phyloP scores from a whole-genome alignment of 2,329 filamentous ascomycete species.

The Fusarium miscanthi region DNA sequence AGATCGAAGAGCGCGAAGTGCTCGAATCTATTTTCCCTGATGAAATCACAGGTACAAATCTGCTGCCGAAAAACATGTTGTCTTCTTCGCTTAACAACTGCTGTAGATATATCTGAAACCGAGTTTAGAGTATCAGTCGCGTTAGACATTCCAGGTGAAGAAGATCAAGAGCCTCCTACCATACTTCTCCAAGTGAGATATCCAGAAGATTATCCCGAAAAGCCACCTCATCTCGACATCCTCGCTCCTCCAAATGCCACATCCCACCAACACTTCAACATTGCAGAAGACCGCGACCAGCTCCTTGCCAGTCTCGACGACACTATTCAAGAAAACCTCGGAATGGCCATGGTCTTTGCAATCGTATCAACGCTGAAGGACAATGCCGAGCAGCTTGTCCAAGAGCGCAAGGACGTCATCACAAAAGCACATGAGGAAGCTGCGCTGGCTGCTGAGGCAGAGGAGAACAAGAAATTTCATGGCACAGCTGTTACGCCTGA shows the following conservation, averaged over 20 bases:
- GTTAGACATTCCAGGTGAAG: conserved; percentile 80
- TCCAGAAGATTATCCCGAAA: conserved; percentile 90
- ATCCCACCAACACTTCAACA: conserved; percentile 78
- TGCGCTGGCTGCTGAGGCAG: conserved; percentile 74
- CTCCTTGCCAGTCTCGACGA: conserved; percentile 78
- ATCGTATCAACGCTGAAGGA: conserved; percentile 90
- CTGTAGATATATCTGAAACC: conserved; percentile 84
- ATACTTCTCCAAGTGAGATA: conserved; percentile 89
- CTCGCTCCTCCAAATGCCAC: conserved; percentile 76
- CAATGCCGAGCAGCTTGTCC: conserved; percentile 84
- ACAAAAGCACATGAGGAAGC: conserved; percentile 68
- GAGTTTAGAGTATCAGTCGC: conserved; percentile 87
- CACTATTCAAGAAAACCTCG: conserved; percentile 89
- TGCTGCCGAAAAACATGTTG: background rate
- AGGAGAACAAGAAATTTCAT: conserved; percentile 97
- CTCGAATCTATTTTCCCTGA: conserved; percentile 98
- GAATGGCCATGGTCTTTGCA: conserved; percentile 98
- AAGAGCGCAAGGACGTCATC: conserved; percentile 74
- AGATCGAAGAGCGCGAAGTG: conserved; percentile 95
- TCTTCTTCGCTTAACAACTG: conserved; percentile 23
- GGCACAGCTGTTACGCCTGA: conserved; percentile 89
- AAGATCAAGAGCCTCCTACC: conserved; percentile 73
- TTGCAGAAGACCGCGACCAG: conserved; percentile 80
- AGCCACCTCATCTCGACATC: conserved; percentile 84
- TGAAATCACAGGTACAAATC: conserved; percentile 84